phyloP scores from a whole-genome alignment of 2,329 filamentous ascomycete species.

The Xylaria sp. region DNA sequence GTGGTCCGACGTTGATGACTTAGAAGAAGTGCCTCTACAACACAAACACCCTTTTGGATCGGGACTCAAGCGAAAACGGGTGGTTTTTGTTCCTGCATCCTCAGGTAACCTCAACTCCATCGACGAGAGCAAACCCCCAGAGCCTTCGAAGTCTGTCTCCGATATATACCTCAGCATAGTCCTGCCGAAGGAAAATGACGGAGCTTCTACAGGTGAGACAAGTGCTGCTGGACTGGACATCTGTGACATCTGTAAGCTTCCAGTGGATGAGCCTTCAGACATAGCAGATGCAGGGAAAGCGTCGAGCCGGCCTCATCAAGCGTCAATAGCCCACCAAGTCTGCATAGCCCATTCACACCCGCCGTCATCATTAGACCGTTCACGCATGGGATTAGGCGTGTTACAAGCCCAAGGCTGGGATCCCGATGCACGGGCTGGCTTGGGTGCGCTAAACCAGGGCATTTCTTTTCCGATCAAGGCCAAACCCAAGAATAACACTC shows the following conservation, averaged over 20 bases:
- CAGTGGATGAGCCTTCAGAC: constrained; percentile 50
- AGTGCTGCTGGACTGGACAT: constrained; percentile 41
- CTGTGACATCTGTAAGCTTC: constrained; percentile 71
- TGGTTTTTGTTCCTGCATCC: constrained; percentile 68
- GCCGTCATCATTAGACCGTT: constrained; percentile 76
- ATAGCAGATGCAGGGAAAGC: constrained; percentile 18
- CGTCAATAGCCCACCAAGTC: constrained; percentile 76
- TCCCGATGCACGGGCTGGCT: constrained; percentile 74
- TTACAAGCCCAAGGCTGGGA: constrained; percentile 78
- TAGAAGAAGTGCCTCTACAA: constrained; percentile 61
- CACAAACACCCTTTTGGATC: constrained; percentile 64
- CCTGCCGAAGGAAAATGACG: constrained; percentile 55
- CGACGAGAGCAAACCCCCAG: constrained; percentile 38
- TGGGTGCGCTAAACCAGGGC: constrained; percentile 77
- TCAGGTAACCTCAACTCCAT: constrained; percentile 50
- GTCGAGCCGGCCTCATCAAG: constrained; percentile 58
- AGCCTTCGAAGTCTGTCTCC: constrained; percentile 53
- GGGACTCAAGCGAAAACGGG: constrained; percentile 63
- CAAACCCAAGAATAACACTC: constrained; percentile 75
- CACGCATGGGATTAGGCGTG: constrained; percentile 74
- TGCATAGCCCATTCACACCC: constrained; percentile 75
- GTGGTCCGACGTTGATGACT: constrained; percentile 46
- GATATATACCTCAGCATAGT: constrained; percentile 76
- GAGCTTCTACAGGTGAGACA: constrained; percentile 28
- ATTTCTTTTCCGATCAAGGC: constrained; percentile 80